phyloP scores from a whole-genome alignment of 2,329 filamentous ascomycete genomes.

The Talaromyces sp. region DNA sequence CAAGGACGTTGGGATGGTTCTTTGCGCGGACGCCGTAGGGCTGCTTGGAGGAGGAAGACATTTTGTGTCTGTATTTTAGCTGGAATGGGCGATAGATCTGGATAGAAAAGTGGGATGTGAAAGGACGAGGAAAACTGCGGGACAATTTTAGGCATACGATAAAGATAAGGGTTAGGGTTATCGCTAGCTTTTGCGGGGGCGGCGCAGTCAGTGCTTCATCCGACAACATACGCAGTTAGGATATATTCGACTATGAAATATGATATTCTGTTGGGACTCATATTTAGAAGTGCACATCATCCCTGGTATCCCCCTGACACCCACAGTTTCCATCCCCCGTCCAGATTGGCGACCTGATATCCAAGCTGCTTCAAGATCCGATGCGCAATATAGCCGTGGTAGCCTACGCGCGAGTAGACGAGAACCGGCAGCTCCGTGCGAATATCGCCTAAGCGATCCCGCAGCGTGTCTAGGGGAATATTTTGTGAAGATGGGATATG shows the following conservation, averaged over 20 bases:
- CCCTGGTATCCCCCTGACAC: neutral
- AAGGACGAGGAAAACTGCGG: too few relatives aligned
- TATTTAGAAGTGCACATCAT: too few relatives aligned
- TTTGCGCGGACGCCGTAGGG: slow-evolving; percentile 37
- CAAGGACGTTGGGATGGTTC: slow-evolving; percentile 41
- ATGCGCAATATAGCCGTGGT: slow-evolving; percentile 7
- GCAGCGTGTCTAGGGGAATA: neutral
- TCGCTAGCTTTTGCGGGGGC: too few relatives aligned
- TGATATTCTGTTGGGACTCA: too few relatives aligned
- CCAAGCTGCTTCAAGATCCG: slow-evolving; percentile 4
- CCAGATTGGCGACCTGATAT: slow-evolving; percentile 7
- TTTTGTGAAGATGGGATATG: neutral
- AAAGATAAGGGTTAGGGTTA: too few relatives aligned
- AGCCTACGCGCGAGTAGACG: slow-evolving; percentile 1
- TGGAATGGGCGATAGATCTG: too few relatives aligned
- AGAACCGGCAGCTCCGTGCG: neutral
- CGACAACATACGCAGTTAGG: too few relatives aligned
- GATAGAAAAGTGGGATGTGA: too few relatives aligned
- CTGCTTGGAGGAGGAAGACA: slow-evolving; percentile 42
- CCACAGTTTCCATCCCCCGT: slow-evolving; percentile 6
- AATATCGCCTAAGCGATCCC: neutral
- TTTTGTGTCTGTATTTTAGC: too few relatives aligned
- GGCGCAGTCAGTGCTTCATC: too few relatives aligned
- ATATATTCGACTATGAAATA: too few relatives aligned
- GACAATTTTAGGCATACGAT: too few relatives aligned